Evolutionary conservation across 352 stramenopile species (phyloP), one percentile per base, ranked within the genome.

Genomic region (Phytophthora fragariae): DNA sequence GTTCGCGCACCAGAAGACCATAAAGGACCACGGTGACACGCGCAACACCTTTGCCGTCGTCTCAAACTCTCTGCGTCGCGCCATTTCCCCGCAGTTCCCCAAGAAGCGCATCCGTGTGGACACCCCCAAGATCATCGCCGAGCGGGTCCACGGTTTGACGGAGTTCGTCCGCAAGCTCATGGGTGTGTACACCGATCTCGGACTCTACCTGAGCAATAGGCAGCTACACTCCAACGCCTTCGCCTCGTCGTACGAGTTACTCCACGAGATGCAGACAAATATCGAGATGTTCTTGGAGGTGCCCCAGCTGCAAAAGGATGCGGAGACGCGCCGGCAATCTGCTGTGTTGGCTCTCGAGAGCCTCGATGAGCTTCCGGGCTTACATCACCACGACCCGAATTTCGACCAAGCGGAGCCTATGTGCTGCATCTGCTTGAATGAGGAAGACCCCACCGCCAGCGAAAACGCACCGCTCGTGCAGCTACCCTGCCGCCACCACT

Each of bases 391-490:
- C 4, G 41, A 39, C 14, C 9, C 50, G 2, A 47, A 53, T 19
- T 35, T 6, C 27, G 56, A 58, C 11, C 9, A 49, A 14, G 5
- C 53, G 37, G 70, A 76, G 14, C 72, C 72, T 1, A 60, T 76
- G 49, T 88, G 81, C 37, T 86, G 81, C 41, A 86, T 89, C 35
- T 89, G 81, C 59, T 66, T 89, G 74, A 77, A 73, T n/a, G 70
- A 77, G 41, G 64, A 76, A 29, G 64, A 75, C 41, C 70, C 68
- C 59, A 46, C 10, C 29, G 14, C 60, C 21, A 68, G 71, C 24
- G 47, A 75, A 3, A 50, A 31, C 31, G 61, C 50, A 8, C 56
- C 62, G 1, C 62, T 86, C 46, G 82, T 89, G 27, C 65, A 75
- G 39, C 66, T 92, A 24, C 79, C 82, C 7, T 92, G 84, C 53